Base-by-base conservation (phyloP, 257 asterid genomes). In the Solanum pinnatisectum region DNA sequence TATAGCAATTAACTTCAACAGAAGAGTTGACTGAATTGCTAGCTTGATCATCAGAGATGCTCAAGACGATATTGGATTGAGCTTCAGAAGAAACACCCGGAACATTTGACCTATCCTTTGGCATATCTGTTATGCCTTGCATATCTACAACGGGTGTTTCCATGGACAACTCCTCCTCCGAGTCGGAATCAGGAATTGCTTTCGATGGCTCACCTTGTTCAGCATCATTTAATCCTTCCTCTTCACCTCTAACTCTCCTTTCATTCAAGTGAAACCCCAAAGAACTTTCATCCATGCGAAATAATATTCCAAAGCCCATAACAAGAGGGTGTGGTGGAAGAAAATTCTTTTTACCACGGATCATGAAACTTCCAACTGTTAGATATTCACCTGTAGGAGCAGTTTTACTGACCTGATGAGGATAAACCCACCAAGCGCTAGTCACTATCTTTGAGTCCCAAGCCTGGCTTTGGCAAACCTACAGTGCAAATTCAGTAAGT, bases 341-440 rank as follows among this genome's bases (percentile, higher is more conserved):
- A 93, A 94, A 97, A 89, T 97, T 97, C 94, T 97, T 96, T 91
- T 94, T 97, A 40, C 99, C 99, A 84, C 99, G 99, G 87, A 97
- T 94, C 99, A 97, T 97, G 95, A 97, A 97, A 94, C 99, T 97
- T 89, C 99, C 99, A 78, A 94, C 99, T 32, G 99, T 96, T 87
- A 97, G 96, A 93, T 96, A 97, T 90, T 97, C 99, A 83, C 99
- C 99, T 5, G 98, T 96, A 65, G 99, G 99, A 88, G 99, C 99
- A 82, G 99, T 96, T 93, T 96, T 97, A 88, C 98, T 97, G 90
- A 97, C 99, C 93, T 97, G 99, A 90, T 97, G 93, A 87, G 98
- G 98, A 84, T 96, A 93, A 89, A 97, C 99, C 99, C 99, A 97
- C 99, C 99, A 97, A 71, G 99, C 99, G 92, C 99, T 97, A 77